phyloP scores from a whole-genome alignment of 257 asterid species.

The Capsicum pubescens region DNA sequence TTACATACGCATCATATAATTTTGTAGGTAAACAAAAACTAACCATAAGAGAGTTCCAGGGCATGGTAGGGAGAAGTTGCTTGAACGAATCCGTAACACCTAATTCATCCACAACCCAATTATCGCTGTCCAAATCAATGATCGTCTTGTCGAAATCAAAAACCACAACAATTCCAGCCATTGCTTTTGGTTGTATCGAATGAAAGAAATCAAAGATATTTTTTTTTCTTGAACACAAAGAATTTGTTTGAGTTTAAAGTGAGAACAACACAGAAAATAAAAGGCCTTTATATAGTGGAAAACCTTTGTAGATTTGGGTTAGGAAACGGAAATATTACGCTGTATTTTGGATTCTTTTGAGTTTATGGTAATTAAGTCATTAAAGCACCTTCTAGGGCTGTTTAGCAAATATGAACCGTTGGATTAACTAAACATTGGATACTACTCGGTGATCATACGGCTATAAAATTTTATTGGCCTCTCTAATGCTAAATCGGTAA shows the following conservation, averaged over 20 bases:
- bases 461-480: too few species aligned
- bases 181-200: neutral
- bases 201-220: neutral
- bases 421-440: constrained; percentile 8
- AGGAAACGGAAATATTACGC: neutral
- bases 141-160: constrained; percentile 56
- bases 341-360: constrained; percentile 36
- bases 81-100: constrained; percentile 43
- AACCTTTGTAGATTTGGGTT: neutral
- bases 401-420: constrained; percentile 32
- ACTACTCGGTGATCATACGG: constrained; percentile 25
- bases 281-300: neutral
- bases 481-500: neutral
- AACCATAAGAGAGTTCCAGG: constrained; percentile 50
- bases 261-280: neutral
- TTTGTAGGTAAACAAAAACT: neutral
- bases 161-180: constrained; percentile 41
- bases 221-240: too few species aligned
- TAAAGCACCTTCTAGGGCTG: neutral
- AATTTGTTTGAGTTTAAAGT: neutral
- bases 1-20: too few species aligned
- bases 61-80: constrained; percentile 48
- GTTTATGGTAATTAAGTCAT: too few species aligned
- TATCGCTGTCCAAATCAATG: constrained; percentile 50
- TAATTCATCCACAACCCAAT: constrained; percentile 51